Evolutionary conservation across 768 basidiomycete species (phyloP).

Genomic region (Mycena rosella): DNA sequence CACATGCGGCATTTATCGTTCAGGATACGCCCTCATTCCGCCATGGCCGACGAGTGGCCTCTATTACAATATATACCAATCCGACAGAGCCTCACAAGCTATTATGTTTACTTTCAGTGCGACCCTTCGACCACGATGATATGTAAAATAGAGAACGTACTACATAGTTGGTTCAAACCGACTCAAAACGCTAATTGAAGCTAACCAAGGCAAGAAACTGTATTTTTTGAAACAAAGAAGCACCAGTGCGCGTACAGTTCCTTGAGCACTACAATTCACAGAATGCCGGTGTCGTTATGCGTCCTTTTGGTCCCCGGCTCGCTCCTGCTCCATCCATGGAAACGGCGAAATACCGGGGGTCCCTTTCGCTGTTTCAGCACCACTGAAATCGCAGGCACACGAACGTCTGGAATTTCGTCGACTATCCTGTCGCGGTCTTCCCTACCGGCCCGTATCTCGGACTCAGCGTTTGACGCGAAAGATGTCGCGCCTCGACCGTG

Average conservation of each 20-base stretch:
- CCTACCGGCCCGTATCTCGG: neutral
- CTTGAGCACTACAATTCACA: conserved; percentile 18
- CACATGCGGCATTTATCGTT: too few relatives aligned
- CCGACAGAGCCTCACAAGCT: too few relatives aligned
- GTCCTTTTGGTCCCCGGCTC: conserved; percentile 16
- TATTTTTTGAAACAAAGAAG: neutral
- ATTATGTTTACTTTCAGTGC: too few relatives aligned
- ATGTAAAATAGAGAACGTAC: too few relatives aligned
- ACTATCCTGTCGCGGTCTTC: conserved; percentile 9
- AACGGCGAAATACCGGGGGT: conserved; percentile 24
- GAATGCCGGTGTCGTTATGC: conserved; percentile 16
- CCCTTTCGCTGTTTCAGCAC: neutral
- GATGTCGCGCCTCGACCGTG: neutral
- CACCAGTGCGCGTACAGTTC: neutral
- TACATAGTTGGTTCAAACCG: too few relatives aligned
- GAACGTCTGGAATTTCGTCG: conserved; percentile 14
- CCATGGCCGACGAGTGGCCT: too few relatives aligned
- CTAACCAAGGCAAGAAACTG: too few relatives aligned
- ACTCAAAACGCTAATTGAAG: too few relatives aligned
- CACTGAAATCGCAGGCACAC: conserved; percentile 18
- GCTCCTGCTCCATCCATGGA: conserved; percentile 4
- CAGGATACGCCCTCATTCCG: too few relatives aligned
- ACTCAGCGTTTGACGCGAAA: neutral
- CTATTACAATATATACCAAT: too few relatives aligned
- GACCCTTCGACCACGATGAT: too few relatives aligned